A percentile compares a stretch with the other conserved stretches of the same genome.
Evolutionary conservation across 176 grass and related monocot species (phyloP).

Genomic region (Eleusine indica): DNA sequence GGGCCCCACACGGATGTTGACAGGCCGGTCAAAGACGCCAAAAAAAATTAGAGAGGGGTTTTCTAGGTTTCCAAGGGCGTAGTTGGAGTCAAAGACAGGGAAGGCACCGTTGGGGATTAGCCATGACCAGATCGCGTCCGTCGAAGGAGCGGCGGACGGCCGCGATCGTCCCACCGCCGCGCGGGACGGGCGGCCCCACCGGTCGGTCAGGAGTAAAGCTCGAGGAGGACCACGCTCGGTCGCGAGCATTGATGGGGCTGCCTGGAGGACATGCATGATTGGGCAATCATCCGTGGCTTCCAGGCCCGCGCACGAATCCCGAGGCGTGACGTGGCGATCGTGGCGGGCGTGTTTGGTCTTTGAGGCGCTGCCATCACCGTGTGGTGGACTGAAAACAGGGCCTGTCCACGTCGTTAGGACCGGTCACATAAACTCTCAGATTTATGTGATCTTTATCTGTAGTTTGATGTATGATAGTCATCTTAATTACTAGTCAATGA

Average conservation of each 20-base stretch:
- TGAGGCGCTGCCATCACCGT: background rate
- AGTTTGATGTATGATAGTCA: background rate
- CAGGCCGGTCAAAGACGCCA: constrained; percentile 43
- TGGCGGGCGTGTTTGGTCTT: background rate
- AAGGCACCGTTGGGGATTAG: background rate
- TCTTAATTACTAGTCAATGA: background rate
- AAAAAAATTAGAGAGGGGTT: background rate
- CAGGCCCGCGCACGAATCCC: constrained; percentile 21
- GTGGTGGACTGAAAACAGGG: background rate
- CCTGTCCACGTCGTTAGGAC: background rate
- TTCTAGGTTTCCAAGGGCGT: constrained; percentile 27
- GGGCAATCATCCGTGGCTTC: constrained; percentile 36
- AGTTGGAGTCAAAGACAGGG: constrained; percentile 49
- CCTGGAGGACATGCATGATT: constrained; percentile 34
- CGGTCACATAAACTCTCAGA: background rate
- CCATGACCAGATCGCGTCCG: constrained; percentile 30
- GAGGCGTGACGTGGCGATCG: background rate
- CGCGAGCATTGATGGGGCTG: constrained; percentile 48
- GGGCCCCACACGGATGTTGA: constrained; percentile 37
- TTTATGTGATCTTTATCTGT: background rate
- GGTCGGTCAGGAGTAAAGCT: constrained; percentile 48
- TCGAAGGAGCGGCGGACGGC: background rate
- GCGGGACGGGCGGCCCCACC: background rate
- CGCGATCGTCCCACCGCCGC: constrained; percentile 14
- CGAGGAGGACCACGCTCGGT: constrained; percentile 23